These are phyloP conservation scores for Artomyces pyxidatus DNA, from an alignment of 768 basidiomycete species.

Conservation along the genomic window DNA sequence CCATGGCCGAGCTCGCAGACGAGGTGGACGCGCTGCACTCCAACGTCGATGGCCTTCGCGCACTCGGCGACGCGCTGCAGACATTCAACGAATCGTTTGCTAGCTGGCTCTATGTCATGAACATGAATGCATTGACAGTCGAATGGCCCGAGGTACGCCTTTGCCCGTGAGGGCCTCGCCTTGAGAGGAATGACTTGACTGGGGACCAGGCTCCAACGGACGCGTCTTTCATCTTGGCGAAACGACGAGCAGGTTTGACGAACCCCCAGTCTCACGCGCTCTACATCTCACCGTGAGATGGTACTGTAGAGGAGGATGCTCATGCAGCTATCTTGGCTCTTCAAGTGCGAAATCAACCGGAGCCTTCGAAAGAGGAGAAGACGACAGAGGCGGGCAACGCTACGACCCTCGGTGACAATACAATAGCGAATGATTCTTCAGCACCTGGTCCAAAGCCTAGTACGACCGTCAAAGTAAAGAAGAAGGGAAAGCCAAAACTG, in stretches of 20 bases:
- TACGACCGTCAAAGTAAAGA: conserved; percentile 33
- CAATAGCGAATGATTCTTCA: conserved; percentile 32
- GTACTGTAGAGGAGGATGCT: conserved; percentile 48
- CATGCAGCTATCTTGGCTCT: conserved; percentile 46
- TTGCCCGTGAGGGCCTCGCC: no score
- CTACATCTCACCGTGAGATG: conserved; percentile 1
- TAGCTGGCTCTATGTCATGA: conserved; percentile 84
- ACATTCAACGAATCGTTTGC: conserved; percentile 93
- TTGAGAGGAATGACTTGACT: not conserved
- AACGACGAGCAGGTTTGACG: conserved; percentile 48
- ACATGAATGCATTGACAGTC: conserved; percentile 91
- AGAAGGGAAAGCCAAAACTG: conserved; percentile 56
- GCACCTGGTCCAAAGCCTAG: conserved; percentile 24
- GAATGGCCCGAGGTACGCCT: conserved; percentile 84
- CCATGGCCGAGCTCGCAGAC: conserved; percentile 79
- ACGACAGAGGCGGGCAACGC: conserved; percentile 23
- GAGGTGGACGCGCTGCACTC: conserved; percentile 75
- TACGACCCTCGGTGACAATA: conserved; percentile 30
- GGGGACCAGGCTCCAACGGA: conserved; percentile 17
- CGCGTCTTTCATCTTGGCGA: conserved; percentile 42
- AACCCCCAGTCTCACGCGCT: conserved; percentile 2
- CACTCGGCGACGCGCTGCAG: conserved; percentile 65
- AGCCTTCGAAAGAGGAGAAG: conserved; percentile 24
- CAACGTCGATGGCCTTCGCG: conserved; percentile 65
- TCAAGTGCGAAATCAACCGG: conserved; percentile 27